phyloP scores from a whole-genome alignment of 2,329 filamentous ascomycete genomes.

The Colletotrichum sp. region DNA sequence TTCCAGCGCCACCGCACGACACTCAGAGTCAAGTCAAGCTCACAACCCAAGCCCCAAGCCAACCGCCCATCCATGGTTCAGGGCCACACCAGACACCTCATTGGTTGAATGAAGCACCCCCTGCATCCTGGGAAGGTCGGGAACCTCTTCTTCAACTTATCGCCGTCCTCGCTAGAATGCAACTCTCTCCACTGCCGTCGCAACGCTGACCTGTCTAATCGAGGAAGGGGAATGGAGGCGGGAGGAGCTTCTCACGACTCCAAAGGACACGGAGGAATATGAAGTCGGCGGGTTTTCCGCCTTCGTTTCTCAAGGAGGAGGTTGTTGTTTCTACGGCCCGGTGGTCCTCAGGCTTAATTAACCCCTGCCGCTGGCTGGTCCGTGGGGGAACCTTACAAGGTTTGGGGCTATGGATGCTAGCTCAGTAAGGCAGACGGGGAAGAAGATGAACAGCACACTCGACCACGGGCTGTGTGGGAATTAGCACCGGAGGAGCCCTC shows the following conservation, averaged over 20 bases:
- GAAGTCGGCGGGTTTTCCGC: neutral
- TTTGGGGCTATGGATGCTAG: neutral
- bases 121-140: neutral
- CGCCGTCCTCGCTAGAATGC: neutral
- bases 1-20: neutral
- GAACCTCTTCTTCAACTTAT: neutral
- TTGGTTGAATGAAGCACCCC: neutral
- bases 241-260: neutral
- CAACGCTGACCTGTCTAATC: neutral
- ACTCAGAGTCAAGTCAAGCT: neutral
- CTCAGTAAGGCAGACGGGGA: neutral
- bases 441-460: neutral
- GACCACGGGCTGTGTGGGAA: neutral
- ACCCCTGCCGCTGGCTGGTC: neutral
- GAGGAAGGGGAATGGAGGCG: neutral
- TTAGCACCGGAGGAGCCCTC: neutral
- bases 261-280: neutral
- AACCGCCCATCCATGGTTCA: neutral
- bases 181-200: neutral
- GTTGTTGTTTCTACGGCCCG: neutral
- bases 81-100: neutral
- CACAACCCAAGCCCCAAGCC: neutral
- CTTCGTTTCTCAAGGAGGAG: neutral
- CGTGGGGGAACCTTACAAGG: neutral
- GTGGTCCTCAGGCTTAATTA: neutral